phyloP scores from a whole-genome alignment of 1,284 basidiomycete genomes.

The Leccinum solheimii region DNA sequence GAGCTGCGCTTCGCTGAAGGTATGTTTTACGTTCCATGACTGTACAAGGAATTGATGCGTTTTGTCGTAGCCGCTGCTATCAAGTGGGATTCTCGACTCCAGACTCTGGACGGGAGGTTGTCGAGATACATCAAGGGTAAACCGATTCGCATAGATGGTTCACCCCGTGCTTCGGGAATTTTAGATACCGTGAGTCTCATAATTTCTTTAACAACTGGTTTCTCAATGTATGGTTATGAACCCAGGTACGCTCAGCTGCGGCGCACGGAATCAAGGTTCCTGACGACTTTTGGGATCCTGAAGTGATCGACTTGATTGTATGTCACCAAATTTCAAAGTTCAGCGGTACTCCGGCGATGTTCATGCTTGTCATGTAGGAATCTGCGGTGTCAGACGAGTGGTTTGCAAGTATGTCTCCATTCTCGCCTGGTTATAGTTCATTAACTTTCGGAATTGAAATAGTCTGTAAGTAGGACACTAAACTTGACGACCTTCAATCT shows the following conservation, averaged over 20 bases:
- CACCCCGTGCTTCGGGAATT: constrained; percentile 76
- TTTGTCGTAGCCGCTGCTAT: constrained; percentile 56
- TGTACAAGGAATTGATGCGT: constrained; percentile 1
- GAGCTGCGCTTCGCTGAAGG: constrained; percentile 65
- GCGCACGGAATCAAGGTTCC: constrained; percentile 74
- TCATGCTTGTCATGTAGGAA: constrained; percentile 47
- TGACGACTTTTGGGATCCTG: constrained; percentile 64
- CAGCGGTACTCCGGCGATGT: neutral
- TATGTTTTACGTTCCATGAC: constrained; percentile 22
- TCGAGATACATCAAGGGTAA: constrained; percentile 72
- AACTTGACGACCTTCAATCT: neutral
- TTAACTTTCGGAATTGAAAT: constrained; percentile 3
- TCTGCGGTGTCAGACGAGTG: constrained; percentile 75
- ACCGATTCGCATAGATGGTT: constrained; percentile 72
- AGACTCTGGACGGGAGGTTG: constrained; percentile 61
- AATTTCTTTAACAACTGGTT: neutral
- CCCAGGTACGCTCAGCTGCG: constrained; percentile 62
- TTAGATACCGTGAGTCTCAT: constrained; percentile 63
- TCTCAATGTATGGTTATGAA: neutral
- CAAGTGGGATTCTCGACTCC: constrained; percentile 65
- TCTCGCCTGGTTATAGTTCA: neutral
- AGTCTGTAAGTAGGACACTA: constrained; percentile 28
- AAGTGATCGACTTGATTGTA: constrained; percentile 59
- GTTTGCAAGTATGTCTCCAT: constrained; percentile 58
- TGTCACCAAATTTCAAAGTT: constrained; percentile 25